Conservation (phyloP, 768 basidiomycete species). For the Serpula lacrymans region DNA sequence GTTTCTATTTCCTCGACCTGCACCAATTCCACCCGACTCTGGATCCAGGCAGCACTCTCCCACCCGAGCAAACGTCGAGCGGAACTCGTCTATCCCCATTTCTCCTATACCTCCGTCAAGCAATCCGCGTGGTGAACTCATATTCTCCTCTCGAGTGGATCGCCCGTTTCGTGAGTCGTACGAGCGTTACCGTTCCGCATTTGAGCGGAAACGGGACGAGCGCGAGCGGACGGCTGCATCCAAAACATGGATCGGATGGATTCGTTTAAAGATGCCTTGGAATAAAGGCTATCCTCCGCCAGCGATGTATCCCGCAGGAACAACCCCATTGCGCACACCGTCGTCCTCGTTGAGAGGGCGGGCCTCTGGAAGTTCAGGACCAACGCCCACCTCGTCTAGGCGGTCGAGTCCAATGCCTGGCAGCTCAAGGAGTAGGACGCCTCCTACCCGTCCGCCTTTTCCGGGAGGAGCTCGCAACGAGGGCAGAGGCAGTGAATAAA, state of each 20-base stretch:
- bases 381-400: slow-evolving; percentile 29
- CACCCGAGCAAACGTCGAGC: slow-evolving; percentile 32
- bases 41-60: slow-evolving; percentile 15
- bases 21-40: slow-evolving; percentile 15
- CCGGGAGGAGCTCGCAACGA: neutral
- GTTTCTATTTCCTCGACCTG: slow-evolving; percentile 32
- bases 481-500: neutral
- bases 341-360: slow-evolving; percentile 24
- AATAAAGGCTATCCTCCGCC: slow-evolving; percentile 13
- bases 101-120: slow-evolving; percentile 80
- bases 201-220: slow-evolving; percentile 76
- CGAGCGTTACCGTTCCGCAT: slow-evolving; percentile 85
- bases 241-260: slow-evolving; percentile 28
- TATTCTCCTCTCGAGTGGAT: slow-evolving; percentile 89
- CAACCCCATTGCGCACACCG: slow-evolving; percentile 18
- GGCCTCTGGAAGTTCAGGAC: slow-evolving; percentile 18
- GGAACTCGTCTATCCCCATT: slow-evolving; percentile 44
- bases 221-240: slow-evolving; percentile 40
- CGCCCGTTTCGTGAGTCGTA: slow-evolving; percentile 83
- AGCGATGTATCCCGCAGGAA: slow-evolving; percentile 6
- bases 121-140: slow-evolving; percentile 94
- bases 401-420: slow-evolving; percentile 32
- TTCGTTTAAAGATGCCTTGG: slow-evolving; percentile 27
- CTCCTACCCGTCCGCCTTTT: slow-evolving; percentile 14
- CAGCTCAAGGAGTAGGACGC: slow-evolving; percentile 21